Base-by-base conservation (phyloP, 2,329 filamentous ascomycete species). In the Apiospora koreana region DNA sequence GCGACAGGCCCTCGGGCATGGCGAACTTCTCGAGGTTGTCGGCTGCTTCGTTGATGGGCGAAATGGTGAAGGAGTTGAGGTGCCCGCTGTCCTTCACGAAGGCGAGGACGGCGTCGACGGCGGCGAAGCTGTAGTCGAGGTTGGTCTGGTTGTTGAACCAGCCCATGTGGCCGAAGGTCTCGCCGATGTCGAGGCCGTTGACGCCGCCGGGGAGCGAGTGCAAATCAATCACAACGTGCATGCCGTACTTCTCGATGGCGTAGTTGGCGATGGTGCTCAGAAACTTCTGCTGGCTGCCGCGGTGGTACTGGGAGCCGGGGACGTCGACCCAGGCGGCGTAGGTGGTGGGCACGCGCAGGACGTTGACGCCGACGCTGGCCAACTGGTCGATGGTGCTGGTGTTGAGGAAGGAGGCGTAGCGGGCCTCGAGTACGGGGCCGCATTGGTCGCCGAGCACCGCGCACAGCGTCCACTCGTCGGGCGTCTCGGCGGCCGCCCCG, bases 111-210 rank as follows among this genome's bases (percentile, higher is more conserved):
- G 74, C 74, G 23, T 80, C 78, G 48, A 81, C 74, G 9, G 77
- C 79, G 42, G 76, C 65, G 68, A 76, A 76, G 1, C 78, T 80
- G 50, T 78, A 80, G 48, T 78, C 76, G 12, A 81, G 72, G 38
- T 77, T 78, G 12, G 77, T 81, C 28, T 72, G 69, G 72, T 79
- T 82, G 70, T 78, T 73, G 75, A 81, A 82, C 80, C 80, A 82
- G 31, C 71, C 76, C 65, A 73, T 71, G 69, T 79, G 78, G 16
- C 77, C 77, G 3, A 66, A 71, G 64, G 73, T 74, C 70, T 81
- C 81, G 62, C 81, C 78, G 64, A 72, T 78, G 75, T 35, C 79
- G 74, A 25, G 76, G 73, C 10, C 78, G 74, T 76, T 75, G 14
- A 77, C 76, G 25, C 71, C 71, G n/a, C 71, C 71, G n/a, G 70